These are phyloP conservation scores for Westerdykella aurantiaca DNA, from an alignment of 2,329 filamentous ascomycete species.

Conservation along the genomic window DNA sequence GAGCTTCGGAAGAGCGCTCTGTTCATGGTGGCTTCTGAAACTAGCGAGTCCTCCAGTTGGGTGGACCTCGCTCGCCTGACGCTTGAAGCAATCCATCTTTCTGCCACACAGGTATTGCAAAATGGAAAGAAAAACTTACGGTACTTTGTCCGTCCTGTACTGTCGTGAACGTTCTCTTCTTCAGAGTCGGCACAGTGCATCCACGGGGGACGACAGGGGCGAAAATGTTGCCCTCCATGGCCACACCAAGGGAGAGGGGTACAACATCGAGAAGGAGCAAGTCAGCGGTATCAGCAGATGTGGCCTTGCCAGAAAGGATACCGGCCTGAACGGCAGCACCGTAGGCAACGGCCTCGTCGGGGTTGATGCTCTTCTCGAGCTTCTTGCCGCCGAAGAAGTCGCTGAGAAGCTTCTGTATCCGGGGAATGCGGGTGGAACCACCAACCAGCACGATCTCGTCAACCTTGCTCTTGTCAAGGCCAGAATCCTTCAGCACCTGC, in stretches of 20 bases:
- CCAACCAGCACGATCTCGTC: constrained; percentile 99
- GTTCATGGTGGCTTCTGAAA: no score
- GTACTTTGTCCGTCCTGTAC: background rate
- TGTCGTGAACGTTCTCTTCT: constrained; percentile 54
- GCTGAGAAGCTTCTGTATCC: constrained; percentile 97
- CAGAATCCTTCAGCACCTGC: constrained; percentile 92
- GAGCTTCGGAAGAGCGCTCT: no score
- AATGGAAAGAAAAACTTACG: no score
- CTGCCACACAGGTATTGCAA: no score
- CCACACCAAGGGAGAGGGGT: constrained; percentile 94
- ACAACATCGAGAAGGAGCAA: constrained; percentile 94
- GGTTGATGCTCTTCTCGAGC: constrained; percentile 99
- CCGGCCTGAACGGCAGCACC: constrained; percentile 97
- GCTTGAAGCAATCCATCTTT: no score
- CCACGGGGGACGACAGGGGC: constrained; percentile 74
- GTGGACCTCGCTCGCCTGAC: no score
- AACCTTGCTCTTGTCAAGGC: constrained; percentile 80
- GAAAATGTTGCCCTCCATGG: constrained; percentile 99
- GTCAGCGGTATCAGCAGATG: constrained; percentile 87
- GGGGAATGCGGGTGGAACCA: constrained; percentile 97
- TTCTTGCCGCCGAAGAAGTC: constrained; percentile 99
- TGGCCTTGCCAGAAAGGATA: constrained; percentile 97
- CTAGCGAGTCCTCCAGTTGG: no score
- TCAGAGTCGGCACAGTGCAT: constrained; percentile 62
- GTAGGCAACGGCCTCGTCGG: constrained; percentile 97